Evolutionary conservation across 495 filamentous ascomycete genomes (phyloP).

Genomic region (Penicillium odoratum): DNA sequence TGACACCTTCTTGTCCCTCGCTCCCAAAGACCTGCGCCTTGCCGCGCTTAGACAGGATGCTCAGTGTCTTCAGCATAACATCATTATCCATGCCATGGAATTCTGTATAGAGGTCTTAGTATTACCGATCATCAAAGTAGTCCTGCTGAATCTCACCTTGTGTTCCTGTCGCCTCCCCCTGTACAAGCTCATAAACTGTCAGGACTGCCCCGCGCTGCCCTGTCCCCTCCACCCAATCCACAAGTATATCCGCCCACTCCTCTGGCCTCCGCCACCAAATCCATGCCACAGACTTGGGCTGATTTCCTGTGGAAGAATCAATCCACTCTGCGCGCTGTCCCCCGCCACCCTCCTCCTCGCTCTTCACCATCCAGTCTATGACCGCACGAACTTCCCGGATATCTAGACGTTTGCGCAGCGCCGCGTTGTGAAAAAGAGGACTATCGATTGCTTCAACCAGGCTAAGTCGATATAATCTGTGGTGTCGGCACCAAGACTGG

Average conservation of each 20-base stretch:
- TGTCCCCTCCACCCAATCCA: conserved; percentile 68
- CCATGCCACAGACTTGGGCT: conserved; percentile 49
- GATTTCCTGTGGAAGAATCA: conserved; percentile 26
- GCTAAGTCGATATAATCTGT: conserved; percentile 69
- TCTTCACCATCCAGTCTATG: conserved; percentile 68
- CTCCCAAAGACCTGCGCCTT: conserved; percentile 90
- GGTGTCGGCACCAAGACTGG: conserved; percentile 76
- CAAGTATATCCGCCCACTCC: conserved; percentile 69
- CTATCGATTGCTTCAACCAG: conserved; percentile 60
- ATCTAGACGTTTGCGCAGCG: conserved; percentile 55
- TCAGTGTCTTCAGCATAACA: conserved; percentile 73
- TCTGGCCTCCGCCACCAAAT: conserved; percentile 71
- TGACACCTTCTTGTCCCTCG: conserved; percentile 85
- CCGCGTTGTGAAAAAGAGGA: conserved; percentile 58
- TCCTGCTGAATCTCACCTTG: conserved; percentile 48
- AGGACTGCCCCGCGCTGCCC: conserved; percentile 72
- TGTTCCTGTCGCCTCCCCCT: conserved; percentile 62
- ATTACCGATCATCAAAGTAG: background rate
- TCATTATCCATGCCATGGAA: conserved; percentile 87
- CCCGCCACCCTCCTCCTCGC: conserved; percentile 60
- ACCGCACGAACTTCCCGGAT: conserved; percentile 65
- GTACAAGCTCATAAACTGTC: conserved; percentile 72
- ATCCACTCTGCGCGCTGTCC: conserved; percentile 67
- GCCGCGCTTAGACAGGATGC: conserved; percentile 78
- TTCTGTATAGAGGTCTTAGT: conserved; percentile 49